Conservation (phyloP, 805 yeast genomes). For the Wickerhamomyces xylosicus region DNA sequence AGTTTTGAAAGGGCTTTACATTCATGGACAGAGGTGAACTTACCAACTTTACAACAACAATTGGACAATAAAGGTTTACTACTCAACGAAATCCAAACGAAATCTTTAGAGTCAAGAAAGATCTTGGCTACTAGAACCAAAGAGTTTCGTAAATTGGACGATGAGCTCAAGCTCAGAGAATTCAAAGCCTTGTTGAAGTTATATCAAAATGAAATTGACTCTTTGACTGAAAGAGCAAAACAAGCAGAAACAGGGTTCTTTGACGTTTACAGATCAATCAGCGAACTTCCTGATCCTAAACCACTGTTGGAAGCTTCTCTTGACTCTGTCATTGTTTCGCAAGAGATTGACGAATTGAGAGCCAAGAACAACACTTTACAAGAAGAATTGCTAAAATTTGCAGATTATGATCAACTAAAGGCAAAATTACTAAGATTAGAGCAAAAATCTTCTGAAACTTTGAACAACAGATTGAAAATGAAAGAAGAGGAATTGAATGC, state of each 20-base stretch:
- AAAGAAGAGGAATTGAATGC: conserved; percentile 68
- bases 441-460: conserved; percentile 44
- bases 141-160: conserved; percentile 63
- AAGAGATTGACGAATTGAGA: conserved; percentile 41
- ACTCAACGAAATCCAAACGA: conserved; percentile 59
- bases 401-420: conserved; percentile 74
- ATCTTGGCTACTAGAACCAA: conserved; percentile 79
- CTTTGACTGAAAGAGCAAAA: conserved; percentile 68
- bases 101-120: conserved; percentile 61
- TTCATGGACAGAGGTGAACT: conserved; percentile 66
- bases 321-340: conserved; percentile 46
- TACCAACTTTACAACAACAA: conserved; percentile 58
- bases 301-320: conserved; percentile 66
- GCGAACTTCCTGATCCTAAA: conserved; percentile 90
- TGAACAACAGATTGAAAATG: conserved; percentile 45
- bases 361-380: conserved; percentile 40
- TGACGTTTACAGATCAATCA: conserved; percentile 61
- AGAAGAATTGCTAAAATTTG: conserved; percentile 49
- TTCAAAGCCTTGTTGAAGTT: conserved; percentile 57
- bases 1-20: conserved; percentile 40
- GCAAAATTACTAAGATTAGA: conserved; percentile 50
- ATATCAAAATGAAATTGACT: conserved; percentile 85
- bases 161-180: conserved; percentile 54
- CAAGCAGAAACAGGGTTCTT: conserved; percentile 64
- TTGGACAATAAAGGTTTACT: conserved; percentile 69